phyloP scores from a whole-genome alignment of 768 basidiomycete species.

The Naematelia aurantialba region DNA sequence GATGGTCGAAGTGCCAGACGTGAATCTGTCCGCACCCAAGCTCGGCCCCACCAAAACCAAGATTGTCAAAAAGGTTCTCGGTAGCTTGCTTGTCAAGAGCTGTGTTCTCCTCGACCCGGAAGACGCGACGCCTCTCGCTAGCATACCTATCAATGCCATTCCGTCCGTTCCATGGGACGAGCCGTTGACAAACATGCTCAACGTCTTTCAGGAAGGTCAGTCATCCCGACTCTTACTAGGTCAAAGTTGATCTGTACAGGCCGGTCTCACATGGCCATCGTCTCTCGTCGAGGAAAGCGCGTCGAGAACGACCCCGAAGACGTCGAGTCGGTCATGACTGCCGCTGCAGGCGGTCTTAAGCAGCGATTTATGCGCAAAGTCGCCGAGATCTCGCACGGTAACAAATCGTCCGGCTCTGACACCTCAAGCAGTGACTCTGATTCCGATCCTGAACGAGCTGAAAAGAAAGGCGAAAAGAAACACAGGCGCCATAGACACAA shows the following conservation, averaged over 20 bases:
- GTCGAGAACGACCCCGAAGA: slow-evolving; percentile 53
- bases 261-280: slow-evolving; percentile 86
- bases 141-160: slow-evolving; percentile 79
- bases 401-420: slow-evolving; percentile 54
- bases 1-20: slow-evolving; percentile 59
- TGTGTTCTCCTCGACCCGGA: slow-evolving; percentile 83
- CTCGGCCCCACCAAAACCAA: slow-evolving; percentile 28
- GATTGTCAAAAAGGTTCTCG: slow-evolving; percentile 75
- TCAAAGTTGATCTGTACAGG: slow-evolving; percentile 38
- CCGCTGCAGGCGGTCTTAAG: slow-evolving; percentile 73
- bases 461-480: slow-evolving; percentile 32
- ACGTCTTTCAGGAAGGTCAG: slow-evolving; percentile 74
- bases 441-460: slow-evolving; percentile 15
- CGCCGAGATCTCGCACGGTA: slow-evolving; percentile 56
- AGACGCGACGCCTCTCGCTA: slow-evolving; percentile 76
- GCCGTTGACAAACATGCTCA: slow-evolving; percentile 75
- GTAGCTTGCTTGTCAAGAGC: slow-evolving; percentile 79
- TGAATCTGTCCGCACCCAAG: slow-evolving; percentile 31
- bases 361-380: slow-evolving; percentile 72
- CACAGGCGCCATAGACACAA: slow-evolving; percentile 27
- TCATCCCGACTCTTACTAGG: not conserved
- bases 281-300: slow-evolving; percentile 59
- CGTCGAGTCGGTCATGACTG: slow-evolving; percentile 61
- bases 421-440: slow-evolving; percentile 19
- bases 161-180: slow-evolving; percentile 83